These are phyloP conservation scores for Vachellia collinsii DNA, from an alignment of 306 rosid species.

Conservation along the genomic window DNA sequence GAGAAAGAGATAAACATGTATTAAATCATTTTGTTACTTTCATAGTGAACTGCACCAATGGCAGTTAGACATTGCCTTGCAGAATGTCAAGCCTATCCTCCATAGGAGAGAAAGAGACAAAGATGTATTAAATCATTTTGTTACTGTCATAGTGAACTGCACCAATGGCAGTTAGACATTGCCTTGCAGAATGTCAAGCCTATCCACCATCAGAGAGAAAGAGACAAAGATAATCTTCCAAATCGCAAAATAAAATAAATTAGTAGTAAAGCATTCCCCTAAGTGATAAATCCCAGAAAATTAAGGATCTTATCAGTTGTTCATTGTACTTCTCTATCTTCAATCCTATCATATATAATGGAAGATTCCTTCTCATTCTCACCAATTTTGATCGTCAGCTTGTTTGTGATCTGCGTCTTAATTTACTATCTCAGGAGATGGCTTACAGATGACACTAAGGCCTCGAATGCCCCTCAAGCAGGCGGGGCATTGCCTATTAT, in stretches of 20 bases:
- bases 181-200: not conserved
- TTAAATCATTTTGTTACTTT: not conserved
- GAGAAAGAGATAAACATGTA: not conserved
- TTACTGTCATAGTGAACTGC: not conserved
- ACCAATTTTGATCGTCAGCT: not conserved
- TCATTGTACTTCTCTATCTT: not conserved
- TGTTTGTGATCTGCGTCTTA: conserved; percentile 25
- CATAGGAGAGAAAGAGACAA: not conserved
- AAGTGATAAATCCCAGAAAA: not conserved
- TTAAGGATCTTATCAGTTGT: not conserved
- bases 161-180: not conserved
- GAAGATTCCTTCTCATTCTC: conserved; percentile 24
- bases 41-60: not conserved
- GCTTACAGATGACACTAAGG: not conserved
- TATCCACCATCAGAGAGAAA: not conserved
- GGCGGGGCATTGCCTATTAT: conserved; percentile 45
- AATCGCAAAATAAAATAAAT: not conserved
- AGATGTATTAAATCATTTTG: not conserved
- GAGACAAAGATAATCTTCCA: not conserved
- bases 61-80: not conserved
- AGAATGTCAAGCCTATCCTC: not conserved
- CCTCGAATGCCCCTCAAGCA: conserved; percentile 32
- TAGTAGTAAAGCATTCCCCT: no score
- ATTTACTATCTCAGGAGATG: conserved; percentile 23
- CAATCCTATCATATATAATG: conserved; percentile 23